phyloP scores from a whole-genome alignment of 768 basidiomycete genomes.

The Boletus subcaerulescens region DNA sequence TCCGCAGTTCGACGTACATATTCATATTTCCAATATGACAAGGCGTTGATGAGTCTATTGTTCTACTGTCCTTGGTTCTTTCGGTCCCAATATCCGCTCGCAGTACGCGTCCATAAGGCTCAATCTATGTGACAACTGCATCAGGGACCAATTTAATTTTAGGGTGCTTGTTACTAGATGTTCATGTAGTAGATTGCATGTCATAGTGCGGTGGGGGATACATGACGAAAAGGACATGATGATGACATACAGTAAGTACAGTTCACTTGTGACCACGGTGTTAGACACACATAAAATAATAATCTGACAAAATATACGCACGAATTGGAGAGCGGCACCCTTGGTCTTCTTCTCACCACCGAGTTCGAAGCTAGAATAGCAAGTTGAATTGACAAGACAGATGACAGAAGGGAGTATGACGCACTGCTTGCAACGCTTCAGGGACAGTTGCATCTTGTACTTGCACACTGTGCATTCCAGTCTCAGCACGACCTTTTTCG shows the following conservation, averaged over 20 bases:
- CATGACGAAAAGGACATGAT: constrained; percentile 21
- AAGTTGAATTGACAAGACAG: background rate
- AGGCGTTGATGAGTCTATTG: too few species aligned
- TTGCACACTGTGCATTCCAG: constrained; percentile 98
- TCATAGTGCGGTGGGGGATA: constrained; percentile 23
- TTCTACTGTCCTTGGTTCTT: too few species aligned
- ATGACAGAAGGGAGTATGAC: constrained; percentile 29
- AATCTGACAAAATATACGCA: constrained; percentile 41
- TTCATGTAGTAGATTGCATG: constrained; percentile 24
- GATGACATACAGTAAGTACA: constrained; percentile 9
- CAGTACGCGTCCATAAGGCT: too few species aligned
- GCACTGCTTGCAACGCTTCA: constrained; percentile 99
- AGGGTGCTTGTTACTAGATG: too few species aligned
- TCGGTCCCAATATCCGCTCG: too few species aligned
- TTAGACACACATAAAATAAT: constrained; percentile 1
- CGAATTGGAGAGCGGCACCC: constrained; percentile 93
- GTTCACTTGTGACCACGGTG: constrained; percentile 17
- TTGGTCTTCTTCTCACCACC: constrained; percentile 99
- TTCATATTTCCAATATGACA: too few species aligned
- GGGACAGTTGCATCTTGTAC: constrained; percentile 92
- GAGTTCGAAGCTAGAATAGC: constrained; percentile 80
- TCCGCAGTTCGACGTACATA: too few species aligned
- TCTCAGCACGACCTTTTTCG: constrained; percentile 98
- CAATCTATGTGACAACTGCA: too few species aligned
- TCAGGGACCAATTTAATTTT: too few species aligned